Base-by-base conservation (phyloP, 2,329 filamentous ascomycete species). In the Thelonectria olida region DNA sequence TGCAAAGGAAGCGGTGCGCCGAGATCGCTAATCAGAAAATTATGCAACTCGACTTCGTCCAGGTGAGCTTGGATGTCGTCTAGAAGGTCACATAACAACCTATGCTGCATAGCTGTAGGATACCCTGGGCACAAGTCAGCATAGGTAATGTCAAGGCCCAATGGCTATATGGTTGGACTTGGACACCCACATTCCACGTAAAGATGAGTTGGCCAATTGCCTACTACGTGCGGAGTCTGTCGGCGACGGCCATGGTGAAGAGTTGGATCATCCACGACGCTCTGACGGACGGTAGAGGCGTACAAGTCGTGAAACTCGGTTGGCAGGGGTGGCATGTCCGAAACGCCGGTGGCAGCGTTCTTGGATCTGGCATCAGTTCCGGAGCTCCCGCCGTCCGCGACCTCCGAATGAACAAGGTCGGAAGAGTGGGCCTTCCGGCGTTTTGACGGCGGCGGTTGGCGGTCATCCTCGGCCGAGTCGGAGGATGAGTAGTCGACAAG, bases 151-250 rank as follows among this genome's bases (percentile, higher is more conserved):
- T 53, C n/a, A 20, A 20, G n/a, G n/a, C 4, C 4, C 4, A 31
- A 31, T 8, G 31, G 7, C 31, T 7, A 10, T 6, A 34, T 3
- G 5, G 31, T 34, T 13, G 31, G 31, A 25, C 22, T n/a, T n/a
- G n/a, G 22, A 25, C 15, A 81, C 88, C 79, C 83, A 96, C 96
- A 99, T 80, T 98, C 95, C 58, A 97, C 82, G 76, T 97, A 98
- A 45, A 98, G 75, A 78, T 98, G 95, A 31, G 90, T 93, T 1
- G 95, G 93, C 96, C 96, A 99, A 76, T 93, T 92, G 62, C 96
- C 96, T 61, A 89, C 87, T 23, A 95, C 82, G 77, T 99, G 96
- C 22, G 95, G 94, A 49, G 88, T 91, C 58, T 90, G 86, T 41
- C 96, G 87, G 73, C 90, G 92, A 45, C 95, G 89, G 54, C 96